phyloP scores from a whole-genome alignment of 129 eudicot species.

The Heracleum sosnowskyi region DNA sequence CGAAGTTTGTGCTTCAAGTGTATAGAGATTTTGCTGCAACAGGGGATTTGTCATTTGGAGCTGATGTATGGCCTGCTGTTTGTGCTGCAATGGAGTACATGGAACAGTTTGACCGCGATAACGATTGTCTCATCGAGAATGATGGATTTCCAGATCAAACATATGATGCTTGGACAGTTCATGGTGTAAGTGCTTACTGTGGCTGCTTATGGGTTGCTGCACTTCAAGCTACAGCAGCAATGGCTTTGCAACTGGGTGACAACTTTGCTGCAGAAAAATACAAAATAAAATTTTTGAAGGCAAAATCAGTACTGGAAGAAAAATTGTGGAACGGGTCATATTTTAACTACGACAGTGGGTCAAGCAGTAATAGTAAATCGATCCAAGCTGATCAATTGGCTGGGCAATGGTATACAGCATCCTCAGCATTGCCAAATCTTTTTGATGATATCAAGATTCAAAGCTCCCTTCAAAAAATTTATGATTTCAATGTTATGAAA shows the following conservation, averaged over 20 bases:
- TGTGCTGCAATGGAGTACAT: slow-evolving; percentile 93
- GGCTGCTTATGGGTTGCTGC: slow-evolving; percentile 95
- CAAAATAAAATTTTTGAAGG: slow-evolving; percentile 49
- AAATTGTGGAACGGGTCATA: slow-evolving; percentile 93
- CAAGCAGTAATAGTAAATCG: slow-evolving; percentile 85
- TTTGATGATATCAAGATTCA: slow-evolving; percentile 56
- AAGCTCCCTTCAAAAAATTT: slow-evolving; percentile 65
- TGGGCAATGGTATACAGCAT: slow-evolving; percentile 94
- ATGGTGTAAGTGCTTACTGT: slow-evolving; percentile 90
- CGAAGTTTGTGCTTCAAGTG: slow-evolving; percentile 93
- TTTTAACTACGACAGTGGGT: slow-evolving; percentile 88
- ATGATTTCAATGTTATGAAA: slow-evolving; percentile 87
- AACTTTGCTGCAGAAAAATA: slow-evolving; percentile 55
- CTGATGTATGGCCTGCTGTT: slow-evolving; percentile 94
- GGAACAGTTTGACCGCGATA: slow-evolving; percentile 85
- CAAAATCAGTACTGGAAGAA: slow-evolving; percentile 52
- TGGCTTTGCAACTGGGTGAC: slow-evolving; percentile 92
- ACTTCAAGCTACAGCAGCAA: slow-evolving; percentile 91
- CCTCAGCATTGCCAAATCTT: slow-evolving; percentile 80
- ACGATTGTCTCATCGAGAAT: slow-evolving; percentile 72
- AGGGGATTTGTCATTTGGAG: slow-evolving; percentile 73
- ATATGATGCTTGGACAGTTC: slow-evolving; percentile 95
- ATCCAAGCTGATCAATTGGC: slow-evolving; percentile 95
- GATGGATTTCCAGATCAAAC: slow-evolving; percentile 99
- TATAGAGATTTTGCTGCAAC: slow-evolving; percentile 89